These are phyloP conservation scores for Trichoderma atroviride DNA, from an alignment of 2,329 filamentous ascomycete species.

Conservation along the genomic window DNA sequence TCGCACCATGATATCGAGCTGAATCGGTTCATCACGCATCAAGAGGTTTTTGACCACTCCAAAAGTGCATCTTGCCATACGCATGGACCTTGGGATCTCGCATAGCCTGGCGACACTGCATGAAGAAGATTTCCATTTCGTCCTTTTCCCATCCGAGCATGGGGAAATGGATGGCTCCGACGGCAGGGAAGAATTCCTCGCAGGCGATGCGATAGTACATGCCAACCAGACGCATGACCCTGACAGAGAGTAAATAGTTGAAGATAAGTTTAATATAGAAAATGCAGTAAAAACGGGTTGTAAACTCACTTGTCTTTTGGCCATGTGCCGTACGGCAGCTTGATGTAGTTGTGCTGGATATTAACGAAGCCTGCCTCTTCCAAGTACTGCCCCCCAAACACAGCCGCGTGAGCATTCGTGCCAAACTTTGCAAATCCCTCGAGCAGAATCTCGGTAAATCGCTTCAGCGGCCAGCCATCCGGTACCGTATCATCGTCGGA, in stretches of 20 bases:
- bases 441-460: conserved; percentile 33
- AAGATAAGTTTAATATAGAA: background rate
- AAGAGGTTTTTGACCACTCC: conserved; percentile 46
- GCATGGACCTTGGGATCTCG: conserved; percentile 39
- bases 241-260: conserved; percentile 15
- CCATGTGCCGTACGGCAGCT: conserved; percentile 52
- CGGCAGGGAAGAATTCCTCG: conserved; percentile 46
- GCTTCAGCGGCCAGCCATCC: conserved; percentile 29
- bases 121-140: conserved; percentile 41
- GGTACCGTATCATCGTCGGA: conserved; percentile 41
- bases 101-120: conserved; percentile 37
- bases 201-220: conserved; percentile 47
- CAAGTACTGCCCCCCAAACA: conserved; percentile 43
- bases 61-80: conserved; percentile 47
- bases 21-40: conserved; percentile 8
- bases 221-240: conserved; percentile 44
- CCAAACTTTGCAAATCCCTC: conserved; percentile 44
- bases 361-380: conserved; percentile 45
- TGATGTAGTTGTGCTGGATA: conserved; percentile 42
- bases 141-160: conserved; percentile 42
- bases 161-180: conserved; percentile 45
- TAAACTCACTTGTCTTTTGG: conserved; percentile 45
- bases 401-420: conserved; percentile 44
- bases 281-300: too few species aligned
- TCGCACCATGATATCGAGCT: background rate